Evolutionary conservation across 169 alveolate species (phyloP), one percentile per base, ranked within the genome.

Genomic region (Eimeria praecox): DNA sequence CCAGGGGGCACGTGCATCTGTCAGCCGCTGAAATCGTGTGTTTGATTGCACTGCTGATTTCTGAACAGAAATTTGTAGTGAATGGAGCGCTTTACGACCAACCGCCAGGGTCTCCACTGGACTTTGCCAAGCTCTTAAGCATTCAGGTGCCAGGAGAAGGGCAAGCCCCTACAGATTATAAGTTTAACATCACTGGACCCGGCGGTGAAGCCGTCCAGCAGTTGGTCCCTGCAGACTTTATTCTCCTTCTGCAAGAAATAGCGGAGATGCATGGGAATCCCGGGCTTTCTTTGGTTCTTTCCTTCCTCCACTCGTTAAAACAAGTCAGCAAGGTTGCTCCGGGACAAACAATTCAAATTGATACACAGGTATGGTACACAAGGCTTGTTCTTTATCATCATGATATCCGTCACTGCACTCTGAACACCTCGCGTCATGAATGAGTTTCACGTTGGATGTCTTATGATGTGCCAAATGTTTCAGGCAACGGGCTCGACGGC

Each of bases 291-390:
- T 62, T 86, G 80, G 93, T 86, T 24, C 93, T 86, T n/a, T 59
- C 93, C 77, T 86, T 86, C 40, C 93, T 86, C 40, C 35, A 86
- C 82, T 33, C 93, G 77, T 86, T 86, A 73, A 86, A 86, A 82
- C 93, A 86, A 86, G 93, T 86, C 64, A 59, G 82, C 93, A 38
- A 35, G 20, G 93, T 86, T 38, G 93, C 93, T 59, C 93, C 93
- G 33, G 93, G 93, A 16, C 93, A 86, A 86, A 86, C 93, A 3
- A 54, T 86, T 86, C 82, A 44, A 35, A 86, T 86, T 40, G 62
- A 86, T 35, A 86, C 93, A 52, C 77, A 86, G 93, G 93, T 86
- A 59, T 22, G 9, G 9, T 30, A 78, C 40, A 40, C 64, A 27
- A 78, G 88, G 5, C 4, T 40, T 78, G 56, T n/a, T 30, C 66